Percentiles rank a stretch among this genome's conserved stretches.
phyloP scores from a whole-genome alignment of 2,329 filamentous ascomycete species.

The Nemania sp. region DNA sequence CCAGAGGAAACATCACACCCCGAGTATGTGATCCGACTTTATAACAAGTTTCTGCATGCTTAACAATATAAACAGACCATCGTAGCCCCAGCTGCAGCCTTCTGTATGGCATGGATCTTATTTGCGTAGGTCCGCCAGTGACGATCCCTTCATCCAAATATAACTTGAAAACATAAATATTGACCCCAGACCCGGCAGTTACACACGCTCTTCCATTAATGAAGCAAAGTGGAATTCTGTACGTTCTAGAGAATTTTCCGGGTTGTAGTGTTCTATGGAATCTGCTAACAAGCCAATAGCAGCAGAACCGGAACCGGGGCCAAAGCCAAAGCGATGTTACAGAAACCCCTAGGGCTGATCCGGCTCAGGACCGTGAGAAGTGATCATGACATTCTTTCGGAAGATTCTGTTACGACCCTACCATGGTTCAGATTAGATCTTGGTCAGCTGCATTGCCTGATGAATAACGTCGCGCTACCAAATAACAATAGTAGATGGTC shows the following conservation, averaged over 20 bases:
- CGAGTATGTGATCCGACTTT: conserved; percentile 9
- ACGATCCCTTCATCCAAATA: too few relatives aligned
- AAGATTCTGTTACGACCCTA: too few relatives aligned
- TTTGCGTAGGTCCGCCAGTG: conserved; percentile 28
- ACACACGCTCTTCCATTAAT: conserved; percentile 26
- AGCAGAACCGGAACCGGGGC: conserved; percentile 18
- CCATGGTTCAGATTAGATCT: too few relatives aligned
- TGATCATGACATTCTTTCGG: background rate
- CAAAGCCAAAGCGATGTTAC: conserved; percentile 2
- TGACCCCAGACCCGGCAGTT: conserved; percentile 12
- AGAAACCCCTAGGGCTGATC: conserved; percentile 1
- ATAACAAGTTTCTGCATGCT: background rate
- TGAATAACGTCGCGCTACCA: too few relatives aligned
- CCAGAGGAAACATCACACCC: conserved; percentile 23
- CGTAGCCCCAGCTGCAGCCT: conserved; percentile 24
- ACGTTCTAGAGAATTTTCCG: background rate
- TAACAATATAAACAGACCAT: conserved; percentile 17
- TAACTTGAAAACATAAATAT: background rate
- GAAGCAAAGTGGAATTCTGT: conserved; percentile 26
- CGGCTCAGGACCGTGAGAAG: conserved; percentile 2
- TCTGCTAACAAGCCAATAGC: conserved; percentile 16
- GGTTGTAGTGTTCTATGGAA: too few relatives aligned
- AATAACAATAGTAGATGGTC: too few relatives aligned
- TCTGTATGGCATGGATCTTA: conserved; percentile 27
- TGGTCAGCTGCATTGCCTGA: too few relatives aligned